Evolutionary conservation across 129 eudicot genomes (phyloP), one percentile per base, ranked within the genome.

Genomic region (Glebionis coronaria): DNA sequence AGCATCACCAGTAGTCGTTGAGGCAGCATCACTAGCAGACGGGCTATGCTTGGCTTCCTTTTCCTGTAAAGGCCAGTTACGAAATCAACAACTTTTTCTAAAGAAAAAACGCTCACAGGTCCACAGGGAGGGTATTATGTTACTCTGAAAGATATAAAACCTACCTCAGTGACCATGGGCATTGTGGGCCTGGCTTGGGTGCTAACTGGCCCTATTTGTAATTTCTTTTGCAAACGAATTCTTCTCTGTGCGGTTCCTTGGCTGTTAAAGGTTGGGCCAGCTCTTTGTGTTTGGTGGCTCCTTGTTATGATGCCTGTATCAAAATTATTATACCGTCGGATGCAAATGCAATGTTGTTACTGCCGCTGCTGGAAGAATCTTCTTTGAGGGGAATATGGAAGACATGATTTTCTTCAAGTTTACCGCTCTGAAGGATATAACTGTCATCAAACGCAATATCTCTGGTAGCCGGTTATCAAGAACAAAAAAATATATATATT

Each of bases 231-330:
- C 40, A 88, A 66, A 19, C 91, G 91, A 16, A 88, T 84, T 78
- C 98, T 86, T 82, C 82, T 84, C 0, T 69, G 56, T 45, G 96
- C 95, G 56, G 73, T 82, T 79, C 98, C 98, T 56, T 88, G 95
- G 58, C 19, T 25, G 5, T 14, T 31, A 19, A 61, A 45, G 64
- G 46, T 55, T 57, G 25, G 31, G 29, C 68, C 68, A 35, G 16
- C 66, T 27, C 31, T 38, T 11, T 42, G 62, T 0, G 46, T 55
- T 29, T 60, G 67, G 8, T 78, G 83, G 13, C 63, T 9, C 78
- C 80, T 73, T 60, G 80, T 72, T 38, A 51, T 68, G 54, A 83
- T 76, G 47, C 78, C 81, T 6, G 79, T 68, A 13, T 49, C 82
- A n/a, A 31, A 61, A 47, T 54, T 45, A 35, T 38, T 47, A 19